These are phyloP conservation scores for Hypsizygus ulmarius DNA, from an alignment of 1,284 basidiomycete species.

Conservation along the genomic window DNA sequence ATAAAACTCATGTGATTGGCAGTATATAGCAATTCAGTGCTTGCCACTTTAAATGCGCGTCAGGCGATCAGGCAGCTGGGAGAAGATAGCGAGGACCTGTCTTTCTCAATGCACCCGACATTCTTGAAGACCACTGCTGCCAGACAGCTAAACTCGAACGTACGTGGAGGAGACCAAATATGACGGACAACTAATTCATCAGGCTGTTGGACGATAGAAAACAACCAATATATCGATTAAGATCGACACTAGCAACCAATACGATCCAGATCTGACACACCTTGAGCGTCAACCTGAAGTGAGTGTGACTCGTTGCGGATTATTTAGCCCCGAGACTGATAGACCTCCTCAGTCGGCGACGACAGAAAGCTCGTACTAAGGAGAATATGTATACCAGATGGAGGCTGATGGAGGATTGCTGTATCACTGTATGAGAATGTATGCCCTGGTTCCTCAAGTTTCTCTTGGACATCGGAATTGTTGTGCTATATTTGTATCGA, in stretches of 20 bases:
- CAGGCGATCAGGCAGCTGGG: slow-evolving; percentile 37
- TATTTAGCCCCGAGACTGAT: background rate
- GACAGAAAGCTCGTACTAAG: slow-evolving; percentile 23
- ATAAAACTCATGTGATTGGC: slow-evolving; percentile 4
- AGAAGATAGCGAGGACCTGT: slow-evolving; percentile 42
- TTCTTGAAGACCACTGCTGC: slow-evolving; percentile 31
- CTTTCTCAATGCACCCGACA: slow-evolving; percentile 46
- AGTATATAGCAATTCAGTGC: slow-evolving; percentile 56
- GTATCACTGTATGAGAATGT: slow-evolving; percentile 10
- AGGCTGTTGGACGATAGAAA: slow-evolving; percentile 22
- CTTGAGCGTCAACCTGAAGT: slow-evolving; percentile 20
- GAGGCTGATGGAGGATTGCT: background rate
- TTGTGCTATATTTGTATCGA: slow-evolving; percentile 16
- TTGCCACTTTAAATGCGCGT: slow-evolving; percentile 55
- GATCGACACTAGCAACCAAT: slow-evolving; percentile 52
- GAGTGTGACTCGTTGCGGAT: slow-evolving; percentile 2
- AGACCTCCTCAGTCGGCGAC: slow-evolving; percentile 22
- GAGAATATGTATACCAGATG: slow-evolving; percentile 7
- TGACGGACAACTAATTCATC: slow-evolving; percentile 3
- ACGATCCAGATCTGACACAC: slow-evolving; percentile 29
- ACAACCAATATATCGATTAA: slow-evolving; percentile 50
- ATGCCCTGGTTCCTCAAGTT: too few relatives aligned
- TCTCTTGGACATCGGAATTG: slow-evolving; percentile 2
- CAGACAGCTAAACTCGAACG: slow-evolving; percentile 28
- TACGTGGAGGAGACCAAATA: background rate